Conservation (phyloP, 2,329 filamentous ascomycete genomes). For the Exophiala mesophila region DNA sequence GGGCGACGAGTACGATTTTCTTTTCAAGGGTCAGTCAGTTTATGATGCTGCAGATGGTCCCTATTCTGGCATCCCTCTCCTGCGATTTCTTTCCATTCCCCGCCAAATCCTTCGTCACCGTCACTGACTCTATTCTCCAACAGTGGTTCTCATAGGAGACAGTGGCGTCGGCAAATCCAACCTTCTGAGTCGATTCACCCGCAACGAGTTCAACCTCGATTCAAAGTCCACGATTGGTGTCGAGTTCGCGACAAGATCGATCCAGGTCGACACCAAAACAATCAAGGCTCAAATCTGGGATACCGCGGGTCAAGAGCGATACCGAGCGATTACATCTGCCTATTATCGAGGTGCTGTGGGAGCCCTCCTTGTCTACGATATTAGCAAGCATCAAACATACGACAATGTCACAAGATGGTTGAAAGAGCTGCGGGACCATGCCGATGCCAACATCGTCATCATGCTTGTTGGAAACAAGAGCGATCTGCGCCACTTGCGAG, state of each 20-base stretch:
- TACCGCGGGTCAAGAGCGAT: slow-evolving; percentile 96
- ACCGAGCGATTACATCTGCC: slow-evolving; percentile 96
- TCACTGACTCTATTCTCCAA: slow-evolving; percentile 10
- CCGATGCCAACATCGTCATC: slow-evolving; percentile 98
- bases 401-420: slow-evolving; percentile 98
- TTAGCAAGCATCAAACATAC: slow-evolving; percentile 99
- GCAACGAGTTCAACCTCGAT: slow-evolving; percentile 99
- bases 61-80: too few relatives aligned
- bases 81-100: too few relatives aligned
- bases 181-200: slow-evolving; percentile 98
- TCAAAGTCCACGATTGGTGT: slow-evolving; percentile 99
- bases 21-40: slow-evolving; percentile 86
- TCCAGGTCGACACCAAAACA: slow-evolving; percentile 98
- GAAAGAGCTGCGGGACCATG: slow-evolving; percentile 96
- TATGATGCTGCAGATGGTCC: too few relatives aligned
- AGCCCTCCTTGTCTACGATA: slow-evolving; percentile 96
- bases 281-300: slow-evolving; percentile 99
- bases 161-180: slow-evolving; percentile 99
- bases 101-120: slow-evolving; percentile 1
- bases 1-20: slow-evolving; percentile 99
- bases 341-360: slow-evolving; percentile 98
- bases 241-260: slow-evolving; percentile 96
- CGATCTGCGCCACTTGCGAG: slow-evolving; percentile 96
- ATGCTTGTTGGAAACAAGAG: slow-evolving; percentile 99
- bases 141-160: slow-evolving; percentile 98